Conservation (phyloP, 2,329 filamentous ascomycete species). For the Cercospora canescens region DNA sequence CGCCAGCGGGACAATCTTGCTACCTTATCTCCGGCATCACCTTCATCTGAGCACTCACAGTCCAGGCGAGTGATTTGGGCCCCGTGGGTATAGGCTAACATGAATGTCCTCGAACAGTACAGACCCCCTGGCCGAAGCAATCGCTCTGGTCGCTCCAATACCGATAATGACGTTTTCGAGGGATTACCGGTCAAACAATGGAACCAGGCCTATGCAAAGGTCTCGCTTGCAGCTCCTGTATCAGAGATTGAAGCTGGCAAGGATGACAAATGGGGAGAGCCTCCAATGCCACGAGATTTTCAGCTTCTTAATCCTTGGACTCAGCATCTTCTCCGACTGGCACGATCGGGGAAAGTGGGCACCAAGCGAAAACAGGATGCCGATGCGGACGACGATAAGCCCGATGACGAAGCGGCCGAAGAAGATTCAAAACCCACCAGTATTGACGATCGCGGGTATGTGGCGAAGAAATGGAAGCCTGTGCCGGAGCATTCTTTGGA, state of each 20-base stretch:
- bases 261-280: slow-evolving; percentile 73
- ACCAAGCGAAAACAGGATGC: slow-evolving; percentile 64
- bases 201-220: slow-evolving; percentile 55
- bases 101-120: slow-evolving; percentile 45
- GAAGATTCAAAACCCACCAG: slow-evolving; percentile 39
- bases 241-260: slow-evolving; percentile 26
- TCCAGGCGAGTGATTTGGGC: neutral
- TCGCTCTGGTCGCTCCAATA: slow-evolving; percentile 57
- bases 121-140: slow-evolving; percentile 59
- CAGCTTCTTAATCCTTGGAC: slow-evolving; percentile 75
- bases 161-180: slow-evolving; percentile 66
- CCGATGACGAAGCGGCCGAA: slow-evolving; percentile 39
- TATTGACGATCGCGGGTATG: slow-evolving; percentile 49
- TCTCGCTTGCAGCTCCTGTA: slow-evolving; percentile 35
- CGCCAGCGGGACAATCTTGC: neutral
- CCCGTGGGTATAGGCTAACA: slow-evolving; percentile 15
- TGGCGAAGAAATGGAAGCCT: slow-evolving; percentile 58
- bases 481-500: slow-evolving; percentile 59
- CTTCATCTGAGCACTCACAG: neutral
- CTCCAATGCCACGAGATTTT: slow-evolving; percentile 86
- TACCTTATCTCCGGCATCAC: neutral
- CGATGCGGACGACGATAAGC: slow-evolving; percentile 58
- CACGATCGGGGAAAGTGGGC: slow-evolving; percentile 64
- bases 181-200: slow-evolving; percentile 90
- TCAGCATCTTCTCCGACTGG: slow-evolving; percentile 78